Conservation (phyloP, 305 asterid genomes). For the Fraxinus velutina region DNA sequence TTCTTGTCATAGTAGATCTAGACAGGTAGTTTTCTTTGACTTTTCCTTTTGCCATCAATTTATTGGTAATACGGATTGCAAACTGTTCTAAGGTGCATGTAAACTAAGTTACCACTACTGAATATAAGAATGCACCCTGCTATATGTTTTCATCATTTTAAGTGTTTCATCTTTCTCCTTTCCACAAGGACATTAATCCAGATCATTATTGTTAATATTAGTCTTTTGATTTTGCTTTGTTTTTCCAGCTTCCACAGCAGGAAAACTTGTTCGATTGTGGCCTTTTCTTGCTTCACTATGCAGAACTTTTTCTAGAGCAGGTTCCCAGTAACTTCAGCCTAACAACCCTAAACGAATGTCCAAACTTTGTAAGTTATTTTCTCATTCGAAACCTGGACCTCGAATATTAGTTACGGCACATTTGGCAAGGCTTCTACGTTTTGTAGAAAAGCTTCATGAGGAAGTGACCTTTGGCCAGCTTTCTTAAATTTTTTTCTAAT, state of each 20-base stretch:
- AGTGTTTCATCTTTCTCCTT: not conserved
- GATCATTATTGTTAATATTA: not conserved
- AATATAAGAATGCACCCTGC: constrained; percentile 9
- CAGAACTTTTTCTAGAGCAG: constrained; percentile 68
- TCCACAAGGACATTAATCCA: not conserved
- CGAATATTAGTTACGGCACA: not conserved
- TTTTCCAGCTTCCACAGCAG: constrained; percentile 81
- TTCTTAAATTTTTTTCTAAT: not conserved
- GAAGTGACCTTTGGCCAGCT: not conserved
- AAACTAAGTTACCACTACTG: not conserved
- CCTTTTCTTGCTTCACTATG: constrained; percentile 81
- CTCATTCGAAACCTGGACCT: constrained; percentile 16
- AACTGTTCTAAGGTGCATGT: not conserved
- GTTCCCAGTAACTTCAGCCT: constrained; percentile 37
- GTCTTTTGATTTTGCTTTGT: constrained; percentile 20
- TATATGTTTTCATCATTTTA: constrained; percentile 13
- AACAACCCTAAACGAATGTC: constrained; percentile 19
- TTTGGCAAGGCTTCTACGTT: not conserved
- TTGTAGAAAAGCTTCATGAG: not conserved
- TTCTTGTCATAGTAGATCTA: not conserved
- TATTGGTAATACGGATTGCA: not conserved
- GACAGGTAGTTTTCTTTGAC: not conserved
- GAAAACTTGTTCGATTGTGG: constrained; percentile 84
- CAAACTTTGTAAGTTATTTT: constrained; percentile 53
- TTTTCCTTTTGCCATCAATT: not conserved